These are phyloP conservation scores for Aspergillus panamensis DNA, from an alignment of 495 filamentous ascomycete genomes.

Conservation along the genomic window DNA sequence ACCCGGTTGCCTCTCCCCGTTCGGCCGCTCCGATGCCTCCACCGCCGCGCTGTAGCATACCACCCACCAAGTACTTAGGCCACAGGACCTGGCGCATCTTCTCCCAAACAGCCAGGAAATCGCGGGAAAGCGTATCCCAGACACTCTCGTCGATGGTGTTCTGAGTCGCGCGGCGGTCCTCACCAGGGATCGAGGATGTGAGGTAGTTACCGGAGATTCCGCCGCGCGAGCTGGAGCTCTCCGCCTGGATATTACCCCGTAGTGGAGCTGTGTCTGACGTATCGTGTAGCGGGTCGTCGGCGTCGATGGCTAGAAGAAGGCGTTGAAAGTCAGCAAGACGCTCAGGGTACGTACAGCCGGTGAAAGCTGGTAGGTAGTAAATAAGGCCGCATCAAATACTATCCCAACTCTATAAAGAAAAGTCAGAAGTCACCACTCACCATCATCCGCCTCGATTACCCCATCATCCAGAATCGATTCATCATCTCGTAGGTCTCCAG, in stretches of 20 bases:
- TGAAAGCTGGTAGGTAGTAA: too few species aligned
- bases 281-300: constrained; percentile 80
- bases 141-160: constrained; percentile 98
- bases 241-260: constrained; percentile 71
- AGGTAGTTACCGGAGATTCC: constrained; percentile 58
- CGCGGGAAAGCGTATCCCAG: constrained; percentile 89
- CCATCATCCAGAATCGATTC: constrained; percentile 78
- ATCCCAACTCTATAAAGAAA: background rate
- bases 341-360: too few species aligned
- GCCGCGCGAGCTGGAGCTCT: constrained; percentile 47
- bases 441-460: constrained; percentile 93
- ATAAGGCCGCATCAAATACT: background rate
- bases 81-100: constrained; percentile 98
- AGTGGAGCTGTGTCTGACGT: constrained; percentile 67
- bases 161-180: constrained; percentile 86
- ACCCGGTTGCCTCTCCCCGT: constrained; percentile 61
- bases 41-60: constrained; percentile 59
- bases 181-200: constrained; percentile 83
- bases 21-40: constrained; percentile 66
- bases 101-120: constrained; percentile 89
- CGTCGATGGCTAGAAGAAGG: constrained; percentile 62
- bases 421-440: constrained; percentile 42
- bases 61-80: constrained; percentile 87
- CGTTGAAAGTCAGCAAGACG: background rate
- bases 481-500: constrained; percentile 45